Base-by-base conservation (phyloP, 805 yeast species). In the Kluyveromyces nonfermentans region DNA sequence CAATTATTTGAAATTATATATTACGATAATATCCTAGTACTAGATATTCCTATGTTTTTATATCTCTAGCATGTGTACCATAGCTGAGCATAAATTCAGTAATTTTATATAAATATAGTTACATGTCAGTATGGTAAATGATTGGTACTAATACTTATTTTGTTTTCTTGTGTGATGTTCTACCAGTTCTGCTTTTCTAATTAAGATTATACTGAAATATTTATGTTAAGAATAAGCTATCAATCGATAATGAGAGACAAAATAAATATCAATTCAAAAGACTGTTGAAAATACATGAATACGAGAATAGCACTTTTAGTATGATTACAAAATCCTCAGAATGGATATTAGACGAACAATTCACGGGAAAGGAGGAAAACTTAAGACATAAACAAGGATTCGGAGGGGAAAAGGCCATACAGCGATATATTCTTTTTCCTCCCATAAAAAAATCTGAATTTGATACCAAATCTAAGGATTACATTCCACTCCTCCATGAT, bases 401-500 rank as follows among this genome's bases (percentile, higher is more conserved):
- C 12, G 7, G 12, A 25, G 12, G 12, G 14, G 30, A 14, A 17
- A 33, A 33, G 19, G 35, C 9, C n/a, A 8, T 16, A 20, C 34
- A 36, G 37, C 43, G 51, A 28, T 50, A 53, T 32, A 40, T 43
- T 9, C 48, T 57, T 16, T 57, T 57, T 36, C 62, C 62, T 8
- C 44, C 55, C 1, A 59, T 58, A 8, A 35, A 42, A n/a, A 49
- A 46, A 20, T 44, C 41, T 2, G 61, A 60, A 38, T 60, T 56
- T 41, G 49, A 48, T n/a, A 46, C 52, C 10, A 54, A 54, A 9
- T 52, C 54, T 8, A 45, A 40, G 18, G 52, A 55, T 19, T 60
- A 50, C 37, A 59, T 60, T 22, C 64, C 64, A 7, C 31, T 52
- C 19, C 46, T 50, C 12, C 64, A 56, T 40, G 63, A 59, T 39